phyloP scores from a whole-genome alignment of 2,329 filamentous ascomycete species.

The Ophiosphaerella herpotricha region DNA sequence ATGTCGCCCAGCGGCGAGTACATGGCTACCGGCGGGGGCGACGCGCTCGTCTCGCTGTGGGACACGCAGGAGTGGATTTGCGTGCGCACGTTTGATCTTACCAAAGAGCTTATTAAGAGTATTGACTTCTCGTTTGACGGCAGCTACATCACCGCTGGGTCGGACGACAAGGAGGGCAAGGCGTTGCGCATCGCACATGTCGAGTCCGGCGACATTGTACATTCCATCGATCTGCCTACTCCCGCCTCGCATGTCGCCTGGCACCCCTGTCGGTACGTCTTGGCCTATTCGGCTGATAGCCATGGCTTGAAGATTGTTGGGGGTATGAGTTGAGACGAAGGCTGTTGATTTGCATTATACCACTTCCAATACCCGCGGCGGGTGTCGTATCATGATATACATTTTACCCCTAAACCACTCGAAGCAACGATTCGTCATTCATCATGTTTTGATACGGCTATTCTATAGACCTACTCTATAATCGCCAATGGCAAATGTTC shows the following conservation, averaged over 20 bases:
- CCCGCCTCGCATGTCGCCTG: conserved; percentile 71
- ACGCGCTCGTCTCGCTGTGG: conserved; percentile 77
- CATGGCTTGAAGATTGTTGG: conserved; percentile 70
- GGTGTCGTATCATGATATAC: too few relatives aligned
- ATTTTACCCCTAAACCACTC: too few relatives aligned
- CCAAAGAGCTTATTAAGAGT: conserved; percentile 71
- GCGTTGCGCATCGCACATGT: conserved; percentile 72
- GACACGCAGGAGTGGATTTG: conserved; percentile 80
- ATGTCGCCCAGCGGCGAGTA: conserved; percentile 73
- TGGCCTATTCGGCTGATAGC: conserved; percentile 72
- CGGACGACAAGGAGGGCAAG: conserved; percentile 73
- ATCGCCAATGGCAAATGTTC: too few relatives aligned
- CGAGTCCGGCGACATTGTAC: conserved; percentile 73
- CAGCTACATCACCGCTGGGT: conserved; percentile 73
- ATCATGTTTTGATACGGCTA: too few relatives aligned
- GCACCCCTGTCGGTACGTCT: conserved; percentile 74
- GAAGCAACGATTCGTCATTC: too few relatives aligned
- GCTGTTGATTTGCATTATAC: background rate
- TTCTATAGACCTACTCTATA: too few relatives aligned
- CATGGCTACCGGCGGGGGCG: conserved; percentile 74
- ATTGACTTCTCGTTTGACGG: conserved; percentile 81
- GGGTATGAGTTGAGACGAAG: conserved; percentile 27
- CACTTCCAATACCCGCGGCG: conserved; percentile 8
- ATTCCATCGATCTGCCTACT: conserved; percentile 70
- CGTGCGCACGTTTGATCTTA: conserved; percentile 69